Base-by-base conservation (phyloP, 768 basidiomycete species). In the Pisolithus sp. region DNA sequence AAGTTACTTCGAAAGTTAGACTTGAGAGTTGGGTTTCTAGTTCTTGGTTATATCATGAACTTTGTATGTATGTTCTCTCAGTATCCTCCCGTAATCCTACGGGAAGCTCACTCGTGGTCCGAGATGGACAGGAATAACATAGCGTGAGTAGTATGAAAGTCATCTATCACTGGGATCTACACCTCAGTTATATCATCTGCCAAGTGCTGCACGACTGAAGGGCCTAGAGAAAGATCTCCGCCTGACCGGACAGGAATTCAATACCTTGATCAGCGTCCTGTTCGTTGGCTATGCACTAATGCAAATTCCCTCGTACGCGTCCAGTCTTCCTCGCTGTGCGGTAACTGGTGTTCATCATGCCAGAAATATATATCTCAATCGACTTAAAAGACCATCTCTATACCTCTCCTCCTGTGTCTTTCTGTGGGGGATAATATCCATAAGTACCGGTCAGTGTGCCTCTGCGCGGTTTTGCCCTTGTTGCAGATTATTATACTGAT, bases 231-330 rank as follows among this genome's bases (percentile, higher is more conserved):
- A 72, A 51, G 86, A 87, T 62, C 72, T 89, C 13, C 64, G 76
- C 23, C 74, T 88, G 30, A 69, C 76, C 48, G 81, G 77, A 17
- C 68, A 73, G 51, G 73, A 87, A 58, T 89, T 86, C 60, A 76
- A 82, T 9, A 85, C 85, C 0, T 64, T 88, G 15, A 68, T 89
- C 20, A 81, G 83, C 24, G 77, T 85, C 54, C 73, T 85, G 46
- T 85, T 83, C 57, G 74, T 83, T 41, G 83, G 83, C 24, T 88
- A 87, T 59, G 81, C 82, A 52, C 66, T 85, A 23, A 87, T 85
- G 82, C 86, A 89, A 62, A 76, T 85, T 49, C 85, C 85, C 20
- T 84, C 82, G 80, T 83, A 55, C 60, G 81, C 67, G 59, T 38
- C n/a, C 45, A 7, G 34, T 10, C 37, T 15, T 10, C 20, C 15